phyloP scores from a whole-genome alignment of 2,329 filamentous ascomycete genomes.

The Xylogone sp. region DNA sequence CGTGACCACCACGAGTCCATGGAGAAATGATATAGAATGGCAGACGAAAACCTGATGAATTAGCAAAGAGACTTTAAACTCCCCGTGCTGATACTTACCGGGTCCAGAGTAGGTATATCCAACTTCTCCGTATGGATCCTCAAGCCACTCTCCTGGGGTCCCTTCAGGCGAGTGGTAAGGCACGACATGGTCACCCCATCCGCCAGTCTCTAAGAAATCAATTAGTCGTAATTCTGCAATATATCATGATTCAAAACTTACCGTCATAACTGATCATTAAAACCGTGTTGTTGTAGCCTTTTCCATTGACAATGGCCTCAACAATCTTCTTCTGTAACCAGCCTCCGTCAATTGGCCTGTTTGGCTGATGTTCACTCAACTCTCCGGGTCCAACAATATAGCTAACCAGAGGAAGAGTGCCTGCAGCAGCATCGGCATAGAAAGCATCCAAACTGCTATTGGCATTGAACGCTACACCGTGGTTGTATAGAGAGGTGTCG shows the following conservation, averaged over 20 bases:
- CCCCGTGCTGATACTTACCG: slow-evolving; percentile 3
- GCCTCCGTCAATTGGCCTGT: slow-evolving; percentile 48
- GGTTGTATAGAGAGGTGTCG: slow-evolving; percentile 14
- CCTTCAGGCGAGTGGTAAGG: slow-evolving; percentile 45
- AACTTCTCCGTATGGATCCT: slow-evolving; percentile 38
- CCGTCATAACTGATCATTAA: slow-evolving; percentile 48
- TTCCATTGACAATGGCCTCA: slow-evolving; percentile 43
- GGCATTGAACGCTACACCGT: background rate
- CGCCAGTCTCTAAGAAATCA: slow-evolving; percentile 41
- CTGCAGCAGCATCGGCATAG: slow-evolving; percentile 43
- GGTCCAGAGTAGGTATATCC: slow-evolving; percentile 40
- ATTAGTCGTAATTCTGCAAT: background rate
- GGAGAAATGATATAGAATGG: slow-evolving; percentile 54
- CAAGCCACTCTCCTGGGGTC: slow-evolving; percentile 49
- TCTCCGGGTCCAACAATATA: slow-evolving; percentile 46
- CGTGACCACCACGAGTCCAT: slow-evolving; percentile 49
- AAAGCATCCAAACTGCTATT: slow-evolving; percentile 37
- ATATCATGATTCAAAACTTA: slow-evolving; percentile 16
- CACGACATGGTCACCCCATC: slow-evolving; percentile 51
- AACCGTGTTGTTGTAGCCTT: slow-evolving; percentile 43
- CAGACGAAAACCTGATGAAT: slow-evolving; percentile 38
- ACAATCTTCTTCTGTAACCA: slow-evolving; percentile 50
- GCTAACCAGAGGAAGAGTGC: slow-evolving; percentile 46
- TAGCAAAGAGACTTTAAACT: too few relatives aligned
- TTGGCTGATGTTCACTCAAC: slow-evolving; percentile 49